These are phyloP conservation scores for Biscutella laevigata DNA, from an alignment of 441 rosid genomes.

Conservation along the genomic window DNA sequence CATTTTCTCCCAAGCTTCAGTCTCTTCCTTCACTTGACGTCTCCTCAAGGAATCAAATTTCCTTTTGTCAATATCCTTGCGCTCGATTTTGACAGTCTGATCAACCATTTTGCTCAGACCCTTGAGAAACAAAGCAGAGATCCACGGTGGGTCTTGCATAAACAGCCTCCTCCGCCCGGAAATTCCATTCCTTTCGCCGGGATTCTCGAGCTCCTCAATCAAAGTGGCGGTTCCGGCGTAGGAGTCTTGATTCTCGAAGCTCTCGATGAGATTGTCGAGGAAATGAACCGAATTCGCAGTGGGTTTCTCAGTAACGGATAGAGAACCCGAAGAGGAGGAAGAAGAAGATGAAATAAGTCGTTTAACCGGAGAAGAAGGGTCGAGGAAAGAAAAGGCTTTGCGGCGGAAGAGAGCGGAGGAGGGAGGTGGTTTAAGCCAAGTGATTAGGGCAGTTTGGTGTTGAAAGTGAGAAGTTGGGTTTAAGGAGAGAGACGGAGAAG, in stretches of 20 bases:
- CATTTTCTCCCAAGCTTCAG: constrained; percentile 84
- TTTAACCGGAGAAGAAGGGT: not conserved
- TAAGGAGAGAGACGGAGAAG: constrained; percentile 27
- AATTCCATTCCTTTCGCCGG: constrained; percentile 27
- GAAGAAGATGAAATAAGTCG: constrained; percentile 25
- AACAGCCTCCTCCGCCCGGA: constrained; percentile 31
- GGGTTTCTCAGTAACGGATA: constrained; percentile 34
- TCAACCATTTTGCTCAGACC: constrained; percentile 40
- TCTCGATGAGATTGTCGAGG: constrained; percentile 31
- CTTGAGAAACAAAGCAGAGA: constrained; percentile 53
- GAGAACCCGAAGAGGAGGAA: constrained; percentile 34
- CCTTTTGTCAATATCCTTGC: constrained; percentile 44
- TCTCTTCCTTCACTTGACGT: constrained; percentile 73
- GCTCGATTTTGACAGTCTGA: constrained; percentile 40
- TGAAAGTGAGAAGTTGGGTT: constrained; percentile 12
- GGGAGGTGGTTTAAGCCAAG: constrained; percentile 27
- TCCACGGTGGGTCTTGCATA: constrained; percentile 73
- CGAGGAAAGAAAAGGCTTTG: constrained; percentile 17
- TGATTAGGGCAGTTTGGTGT: constrained; percentile 15
- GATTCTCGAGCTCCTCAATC: constrained; percentile 28
- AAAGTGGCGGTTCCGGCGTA: constrained; percentile 17
- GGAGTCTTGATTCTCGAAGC: constrained; percentile 24
- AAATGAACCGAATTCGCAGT: constrained; percentile 23
- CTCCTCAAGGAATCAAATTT: constrained; percentile 59
- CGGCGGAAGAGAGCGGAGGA: constrained; percentile 24